Percentiles rank a stretch among this genome's conserved stretches.
These are phyloP conservation scores for Candida buenavistaensis DNA, from an alignment of 1,139 yeast species.

Conservation along the genomic window DNA sequence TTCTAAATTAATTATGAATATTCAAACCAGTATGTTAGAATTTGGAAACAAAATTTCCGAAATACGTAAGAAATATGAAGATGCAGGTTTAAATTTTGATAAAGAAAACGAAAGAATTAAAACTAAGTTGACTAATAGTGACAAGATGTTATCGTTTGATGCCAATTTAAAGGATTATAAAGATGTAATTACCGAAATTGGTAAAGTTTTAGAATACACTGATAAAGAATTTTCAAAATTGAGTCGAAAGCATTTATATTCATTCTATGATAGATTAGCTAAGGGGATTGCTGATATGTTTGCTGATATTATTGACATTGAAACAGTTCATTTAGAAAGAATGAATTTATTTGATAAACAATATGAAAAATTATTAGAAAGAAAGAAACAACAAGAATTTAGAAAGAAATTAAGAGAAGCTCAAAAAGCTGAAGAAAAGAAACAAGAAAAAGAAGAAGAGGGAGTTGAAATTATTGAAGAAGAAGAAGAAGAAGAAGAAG, in stretches of 20 bases:
- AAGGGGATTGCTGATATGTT: conserved; percentile 36
- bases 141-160: conserved; percentile 37
- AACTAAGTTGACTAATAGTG: conserved; percentile 28
- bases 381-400: conserved; percentile 36
- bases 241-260: conserved; percentile 36
- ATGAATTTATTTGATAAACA: conserved; percentile 35
- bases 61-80: conserved; percentile 41
- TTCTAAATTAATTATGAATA: conserved; percentile 32
- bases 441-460: conserved; percentile 20
- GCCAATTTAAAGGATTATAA: conserved; percentile 34
- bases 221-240: conserved; percentile 26
- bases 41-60: conserved; percentile 46
- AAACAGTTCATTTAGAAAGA: conserved; percentile 42
- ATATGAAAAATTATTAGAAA: conserved; percentile 32
- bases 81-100: conserved; percentile 48
- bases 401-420: conserved; percentile 34
- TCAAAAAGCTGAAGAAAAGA: conserved; percentile 19
- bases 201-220: conserved; percentile 27
- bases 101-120: conserved; percentile 47
- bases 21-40: conserved; percentile 46
- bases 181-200: conserved; percentile 30
- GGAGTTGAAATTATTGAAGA: conserved; percentile 12
- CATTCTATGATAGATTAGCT: conserved; percentile 32
- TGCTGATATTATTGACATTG: conserved; percentile 32
- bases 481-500: conserved; percentile 14